Base-by-base conservation (phyloP, 805 yeast species). In the Pachysolen tannophilus region DNA sequence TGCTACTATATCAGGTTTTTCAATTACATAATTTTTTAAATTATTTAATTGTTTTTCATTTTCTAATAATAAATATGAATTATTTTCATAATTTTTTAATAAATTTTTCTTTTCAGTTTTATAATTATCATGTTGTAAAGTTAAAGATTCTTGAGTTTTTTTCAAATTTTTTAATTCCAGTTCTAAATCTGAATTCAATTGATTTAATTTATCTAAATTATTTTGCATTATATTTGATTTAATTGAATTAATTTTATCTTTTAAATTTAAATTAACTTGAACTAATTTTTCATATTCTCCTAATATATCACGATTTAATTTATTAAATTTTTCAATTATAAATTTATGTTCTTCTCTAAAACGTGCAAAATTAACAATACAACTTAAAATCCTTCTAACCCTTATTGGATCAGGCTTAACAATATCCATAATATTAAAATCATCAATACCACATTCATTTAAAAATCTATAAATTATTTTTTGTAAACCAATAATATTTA, bases 311-410 rank as follows among this genome's bases (percentile, higher is more conserved):
- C 78, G 82, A 40, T 77, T 71, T 30, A 65, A 61, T 6, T 66
- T 59, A 20, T 80, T 73, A 18, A 82, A 60, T 18, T 70, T 72
- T 41, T 78, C 85, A 48, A 82, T 78, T 44, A 81, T 87, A 17
- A 64, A 67, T 52, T 78, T 70, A 40, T 82, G 77, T 43, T 78
- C 85, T 46, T 84, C 94, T 44, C 94, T 68, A 49, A 82, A 86
- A 38, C 90, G 61, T 1, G 94, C 94, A 63, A 75, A 87, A 52
- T 87, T 87, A 16, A 86, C 82, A 33, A 86, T 76, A 1, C 92
- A 92, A 51, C 94, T 84, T 19, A 86, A 55, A 15, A 85, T 65
- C 31, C 90, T 61, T 42, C 76, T 61, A 1, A 75, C 65, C 39
- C 94, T 63, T 26, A 53, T 56, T 0, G 82, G 63, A n/a, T 86